Evolutionary conservation across 2,329 filamentous ascomycete species (phyloP), one percentile per base, ranked within the genome.

Genomic region (Thelonectria blattea): DNA sequence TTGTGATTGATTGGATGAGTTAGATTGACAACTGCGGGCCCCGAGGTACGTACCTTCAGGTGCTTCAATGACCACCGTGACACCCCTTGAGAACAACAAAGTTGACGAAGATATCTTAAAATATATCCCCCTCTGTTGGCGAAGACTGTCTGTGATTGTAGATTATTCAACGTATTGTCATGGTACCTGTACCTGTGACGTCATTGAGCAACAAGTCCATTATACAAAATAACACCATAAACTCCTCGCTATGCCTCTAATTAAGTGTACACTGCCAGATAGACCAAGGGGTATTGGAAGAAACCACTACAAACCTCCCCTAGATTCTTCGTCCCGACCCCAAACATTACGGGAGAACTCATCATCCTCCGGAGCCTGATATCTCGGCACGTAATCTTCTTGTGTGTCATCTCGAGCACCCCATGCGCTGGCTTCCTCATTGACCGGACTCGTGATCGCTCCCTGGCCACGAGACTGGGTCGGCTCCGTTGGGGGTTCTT

Each of bases 331-430:
- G 52, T 71, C 63, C 30, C 69, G 55, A 18, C 70, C 73, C 80
- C 80, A 83, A n/a, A 81, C 78, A 61, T 82, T 82, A 18, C 73
- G 73, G 5, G 45, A 47, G 61, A 81, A 82, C 57, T 79, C 80
- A 3, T 81, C 80, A 27, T 73, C 72, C 17, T 77, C 75, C n/a
- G 74, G 65, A 2, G 76, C 70, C 24, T 70, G 67, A 50, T 75
- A 77, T 39, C 58, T 65, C 18, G 70, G 61, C 4, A 45, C 20
- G 42, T 58, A 49, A 20, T 59, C 62, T 8, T 58, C 53, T 20
- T 52, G 45, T 24, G 65, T 17, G 45, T 62, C 58, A 50, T 64
- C 54, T 34, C 49, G 41, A 17, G 32, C n/a, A 15, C 41, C 52
- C 61, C 48, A 58, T 42, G 60, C 47, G 37, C 48, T 59, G 11